phyloP scores from a whole-genome alignment of 805 yeast genomes.

The Metschnikowia matae region DNA sequence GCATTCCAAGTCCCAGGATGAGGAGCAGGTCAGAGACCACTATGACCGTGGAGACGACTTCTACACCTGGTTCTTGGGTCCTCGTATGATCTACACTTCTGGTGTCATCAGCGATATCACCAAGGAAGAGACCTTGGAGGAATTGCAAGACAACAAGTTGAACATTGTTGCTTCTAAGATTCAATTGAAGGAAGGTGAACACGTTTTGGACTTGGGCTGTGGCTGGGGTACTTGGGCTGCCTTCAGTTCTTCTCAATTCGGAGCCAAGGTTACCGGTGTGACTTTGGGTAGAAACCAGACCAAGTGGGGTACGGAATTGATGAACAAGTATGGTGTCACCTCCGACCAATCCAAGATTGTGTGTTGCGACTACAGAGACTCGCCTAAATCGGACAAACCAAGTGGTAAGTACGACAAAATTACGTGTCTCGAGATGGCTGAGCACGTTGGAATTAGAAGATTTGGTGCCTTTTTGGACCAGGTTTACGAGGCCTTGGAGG shows the following conservation, averaged over 20 bases:
- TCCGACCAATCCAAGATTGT: conserved; percentile 68
- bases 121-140: conserved; percentile 68
- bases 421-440: conserved; percentile 92
- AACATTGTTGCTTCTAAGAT: conserved; percentile 85
- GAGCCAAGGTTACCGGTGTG: conserved; percentile 84
- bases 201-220: conserved; percentile 81
- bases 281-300: conserved; percentile 91
- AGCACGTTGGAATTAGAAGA: conserved; percentile 90
- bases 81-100: conserved; percentile 90
- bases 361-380: conserved; percentile 86
- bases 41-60: conserved; percentile 96
- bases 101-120: conserved; percentile 75
- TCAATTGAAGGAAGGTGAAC: conserved; percentile 66
- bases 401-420: conserved; percentile 69
- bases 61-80: conserved; percentile 90
- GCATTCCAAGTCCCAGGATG: conserved; percentile 92
- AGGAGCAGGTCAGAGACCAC: conserved; percentile 93
- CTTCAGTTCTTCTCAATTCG: conserved; percentile 75
- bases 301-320: conserved; percentile 74
- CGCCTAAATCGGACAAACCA: conserved; percentile 58
- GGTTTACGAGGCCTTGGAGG: conserved; percentile 83
- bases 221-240: conserved; percentile 96
- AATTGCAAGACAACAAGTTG: conserved; percentile 85
- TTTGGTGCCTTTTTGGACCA: conserved; percentile 71
- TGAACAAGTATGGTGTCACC: conserved; percentile 64